Percentiles rank a stretch among this genome's conserved stretches.
Conservation (phyloP, 108 stramenopile genomes). For the Aurantiochytrium sp. region DNA sequence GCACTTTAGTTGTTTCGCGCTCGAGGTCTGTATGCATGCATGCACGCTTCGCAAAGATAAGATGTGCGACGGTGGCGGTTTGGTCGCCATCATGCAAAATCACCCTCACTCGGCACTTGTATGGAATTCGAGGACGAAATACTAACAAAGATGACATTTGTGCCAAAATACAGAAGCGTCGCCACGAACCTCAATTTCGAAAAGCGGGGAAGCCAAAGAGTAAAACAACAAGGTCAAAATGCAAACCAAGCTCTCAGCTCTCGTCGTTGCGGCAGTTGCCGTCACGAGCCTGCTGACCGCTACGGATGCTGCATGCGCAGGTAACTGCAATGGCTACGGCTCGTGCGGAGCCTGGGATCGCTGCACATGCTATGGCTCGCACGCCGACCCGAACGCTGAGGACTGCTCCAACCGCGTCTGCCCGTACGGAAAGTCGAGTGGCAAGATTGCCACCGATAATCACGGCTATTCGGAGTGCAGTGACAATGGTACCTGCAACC, state of each 20-base stretch:
- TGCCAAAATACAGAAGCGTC: background rate
- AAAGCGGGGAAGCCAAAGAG: background rate
- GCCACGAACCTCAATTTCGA: background rate
- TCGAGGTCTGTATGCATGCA: too few species aligned
- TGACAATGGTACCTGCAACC: slow-evolving; percentile 37
- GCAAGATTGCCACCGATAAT: background rate
- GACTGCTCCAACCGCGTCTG: background rate
- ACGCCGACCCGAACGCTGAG: background rate
- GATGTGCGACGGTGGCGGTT: too few species aligned
- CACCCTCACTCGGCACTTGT: too few species aligned
- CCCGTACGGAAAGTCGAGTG: background rate
- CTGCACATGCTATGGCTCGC: background rate
- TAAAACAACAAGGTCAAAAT: background rate
- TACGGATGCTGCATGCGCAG: background rate
- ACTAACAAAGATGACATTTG: too few species aligned
- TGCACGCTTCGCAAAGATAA: too few species aligned
- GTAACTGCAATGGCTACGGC: slow-evolving; percentile 24
- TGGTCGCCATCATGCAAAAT: too few species aligned
- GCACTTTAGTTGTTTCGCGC: too few species aligned
- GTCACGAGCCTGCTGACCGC: background rate
- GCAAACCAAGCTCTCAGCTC: background rate
- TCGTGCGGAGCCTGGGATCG: background rate
- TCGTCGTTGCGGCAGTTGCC: background rate
- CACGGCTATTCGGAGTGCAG: slow-evolving; percentile 19
- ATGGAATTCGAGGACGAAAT: too few species aligned